Percentiles rank a stretch among this genome's conserved stretches.
phyloP scores from a whole-genome alignment of 2,329 filamentous ascomycete species.

The Aschersonia sp. region DNA sequence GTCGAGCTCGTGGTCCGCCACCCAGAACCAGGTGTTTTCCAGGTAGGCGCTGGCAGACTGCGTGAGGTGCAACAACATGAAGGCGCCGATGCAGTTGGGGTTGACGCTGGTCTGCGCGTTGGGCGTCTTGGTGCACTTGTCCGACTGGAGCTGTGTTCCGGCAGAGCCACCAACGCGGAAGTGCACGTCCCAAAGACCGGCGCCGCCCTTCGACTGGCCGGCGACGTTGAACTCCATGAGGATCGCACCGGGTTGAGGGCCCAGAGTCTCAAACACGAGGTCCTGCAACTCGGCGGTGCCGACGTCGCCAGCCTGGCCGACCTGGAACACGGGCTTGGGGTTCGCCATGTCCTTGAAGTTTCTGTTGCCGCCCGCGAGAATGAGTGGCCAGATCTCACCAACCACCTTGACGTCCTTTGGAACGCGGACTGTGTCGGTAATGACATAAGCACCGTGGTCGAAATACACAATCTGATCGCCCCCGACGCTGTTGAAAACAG shows the following conservation, averaged over 20 bases:
- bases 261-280: conserved; percentile 70
- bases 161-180: conserved; percentile 79
- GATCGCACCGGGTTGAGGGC: conserved; percentile 73
- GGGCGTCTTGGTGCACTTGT: conserved; percentile 67
- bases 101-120: conserved; percentile 45
- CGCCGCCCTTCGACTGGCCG: conserved; percentile 49
- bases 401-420: conserved; percentile 75
- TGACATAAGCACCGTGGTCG: conserved; percentile 58
- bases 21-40: conserved; percentile 87
- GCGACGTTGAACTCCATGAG: conserved; percentile 85
- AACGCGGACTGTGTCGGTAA: conserved; percentile 55
- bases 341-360: conserved; percentile 62
- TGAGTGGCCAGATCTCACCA: conserved; percentile 81
- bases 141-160: conserved; percentile 68
- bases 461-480: conserved; percentile 57
- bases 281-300: conserved; percentile 81
- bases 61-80: conserved; percentile 54
- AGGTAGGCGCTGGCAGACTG: conserved; percentile 55
- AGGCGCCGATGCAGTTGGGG: conserved; percentile 57
- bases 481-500: conserved; percentile 53
- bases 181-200: conserved; percentile 91
- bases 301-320: conserved; percentile 62
- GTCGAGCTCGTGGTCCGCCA: conserved; percentile 82
- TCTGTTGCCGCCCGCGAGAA: conserved; percentile 62
- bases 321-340: conserved; percentile 72